Evolutionary conservation across 2,329 filamentous ascomycete genomes (phyloP).

Genomic region (Botrytis pseudocinerea): DNA sequence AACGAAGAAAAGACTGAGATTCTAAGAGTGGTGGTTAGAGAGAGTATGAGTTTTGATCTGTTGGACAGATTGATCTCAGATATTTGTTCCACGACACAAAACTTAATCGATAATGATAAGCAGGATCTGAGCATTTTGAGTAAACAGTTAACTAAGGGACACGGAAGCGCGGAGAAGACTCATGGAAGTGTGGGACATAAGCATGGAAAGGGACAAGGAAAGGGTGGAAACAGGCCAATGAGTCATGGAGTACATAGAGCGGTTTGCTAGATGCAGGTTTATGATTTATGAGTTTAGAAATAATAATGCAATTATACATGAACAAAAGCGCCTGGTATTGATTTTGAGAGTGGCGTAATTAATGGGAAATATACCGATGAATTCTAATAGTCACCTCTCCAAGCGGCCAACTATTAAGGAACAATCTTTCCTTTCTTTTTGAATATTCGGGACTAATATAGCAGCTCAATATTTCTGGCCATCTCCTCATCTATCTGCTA

Average conservation of each 20-base stretch:
- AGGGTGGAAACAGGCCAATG: conserved; percentile 48
- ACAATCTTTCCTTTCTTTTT: background rate
- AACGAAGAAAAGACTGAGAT: conserved; percentile 63
- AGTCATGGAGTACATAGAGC: conserved; percentile 49
- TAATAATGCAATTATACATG: background rate
- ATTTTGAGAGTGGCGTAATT: background rate
- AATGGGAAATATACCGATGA: background rate
- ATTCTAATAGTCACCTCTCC: no score
- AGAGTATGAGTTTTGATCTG: conserved; percentile 68
- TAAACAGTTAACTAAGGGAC: conserved; percentile 44
- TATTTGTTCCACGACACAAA: conserved; percentile 61
- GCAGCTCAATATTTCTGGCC: background rate
- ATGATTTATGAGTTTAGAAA: background rate
- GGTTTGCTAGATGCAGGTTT: conserved; percentile 45
- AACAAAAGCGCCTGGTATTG: background rate
- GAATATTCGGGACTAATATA: background rate
- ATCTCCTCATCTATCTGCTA: background rate
- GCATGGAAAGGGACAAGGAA: conserved; percentile 30
- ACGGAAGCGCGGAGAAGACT: conserved; percentile 42
- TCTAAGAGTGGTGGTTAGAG: conserved; percentile 65
- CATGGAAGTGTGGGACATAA: conserved; percentile 36
- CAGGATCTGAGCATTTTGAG: conserved; percentile 49
- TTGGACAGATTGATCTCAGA: conserved; percentile 63
- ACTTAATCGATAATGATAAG: conserved; percentile 48
- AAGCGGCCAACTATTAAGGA: no score